Conservation (phyloP, 1,284 basidiomycete species). For the Melampsora larici-populina region DNA sequence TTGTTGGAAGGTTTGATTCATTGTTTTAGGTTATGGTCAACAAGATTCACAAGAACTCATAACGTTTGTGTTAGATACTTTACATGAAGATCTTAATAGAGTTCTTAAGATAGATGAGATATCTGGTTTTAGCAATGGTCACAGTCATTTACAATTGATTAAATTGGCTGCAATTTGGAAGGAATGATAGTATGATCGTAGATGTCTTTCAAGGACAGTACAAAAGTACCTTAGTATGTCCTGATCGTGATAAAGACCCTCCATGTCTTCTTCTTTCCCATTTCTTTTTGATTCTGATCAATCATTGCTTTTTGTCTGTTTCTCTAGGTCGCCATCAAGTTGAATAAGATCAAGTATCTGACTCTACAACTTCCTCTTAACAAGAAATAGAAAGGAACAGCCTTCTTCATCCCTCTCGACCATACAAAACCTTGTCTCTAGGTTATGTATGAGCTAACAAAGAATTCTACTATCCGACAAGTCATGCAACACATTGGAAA, state of each 20-base stretch:
- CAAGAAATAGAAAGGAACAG: conserved; percentile 74
- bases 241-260: conserved; percentile 79
- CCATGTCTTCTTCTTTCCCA: neutral
- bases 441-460: conserved; percentile 65
- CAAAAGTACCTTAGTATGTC: conserved; percentile 88
- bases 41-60: conserved; percentile 65
- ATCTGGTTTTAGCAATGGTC: conserved; percentile 87
- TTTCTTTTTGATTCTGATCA: neutral
- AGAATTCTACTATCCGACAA: conserved; percentile 74
- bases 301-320: neutral
- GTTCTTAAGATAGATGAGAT: conserved; percentile 79
- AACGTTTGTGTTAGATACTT: conserved; percentile 62
- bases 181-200: conserved; percentile 97
- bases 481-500: conserved; percentile 60
- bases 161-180: conserved; percentile 76
- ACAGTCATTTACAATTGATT: conserved; percentile 75
- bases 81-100: conserved; percentile 64
- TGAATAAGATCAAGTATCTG: conserved; percentile 99
- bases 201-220: conserved; percentile 98
- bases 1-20: conserved; percentile 62
- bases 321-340: conserved; percentile 88
- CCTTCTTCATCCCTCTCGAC: conserved; percentile 78
- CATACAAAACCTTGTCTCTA: conserved; percentile 63
- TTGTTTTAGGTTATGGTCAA: conserved; percentile 63
- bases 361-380: conserved; percentile 88